A percentile compares a stretch with the other conserved stretches of the same genome.
phyloP scores from a whole-genome alignment of 768 basidiomycete genomes.

The Omphalotus guepiniiformis region DNA sequence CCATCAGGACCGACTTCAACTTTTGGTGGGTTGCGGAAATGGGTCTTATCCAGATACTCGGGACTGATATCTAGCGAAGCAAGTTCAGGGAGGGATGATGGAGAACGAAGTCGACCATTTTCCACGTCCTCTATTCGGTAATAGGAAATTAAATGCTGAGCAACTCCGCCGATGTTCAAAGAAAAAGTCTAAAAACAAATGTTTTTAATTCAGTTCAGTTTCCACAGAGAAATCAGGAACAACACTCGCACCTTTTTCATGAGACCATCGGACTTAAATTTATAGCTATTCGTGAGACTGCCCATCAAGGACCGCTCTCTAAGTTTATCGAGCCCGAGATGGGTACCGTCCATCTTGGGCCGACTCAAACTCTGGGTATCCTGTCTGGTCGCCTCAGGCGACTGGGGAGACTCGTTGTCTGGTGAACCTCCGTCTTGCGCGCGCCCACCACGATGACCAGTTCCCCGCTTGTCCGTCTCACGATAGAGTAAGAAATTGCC shows the following conservation, averaged over 20 bases:
- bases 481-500: conserved; percentile 96
- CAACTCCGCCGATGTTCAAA: conserved; percentile 74
- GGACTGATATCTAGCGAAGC: conserved; percentile 81
- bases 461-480: conserved; percentile 82
- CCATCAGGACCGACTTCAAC: conserved; percentile 86
- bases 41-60: conserved; percentile 84
- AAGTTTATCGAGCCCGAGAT: conserved; percentile 55
- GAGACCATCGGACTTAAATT: conserved; percentile 89
- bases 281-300: conserved; percentile 88
- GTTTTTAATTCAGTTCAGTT: conserved; percentile 6
- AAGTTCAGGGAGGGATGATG: conserved; percentile 85
- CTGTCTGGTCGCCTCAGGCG: too few relatives aligned
- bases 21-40: conserved; percentile 82
- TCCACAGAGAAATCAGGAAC: background rate
- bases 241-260: conserved; percentile 87
- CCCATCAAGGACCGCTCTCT: conserved; percentile 83
- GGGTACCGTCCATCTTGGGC: conserved; percentile 46
- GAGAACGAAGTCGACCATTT: conserved; percentile 80
- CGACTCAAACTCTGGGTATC: conserved; percentile 57
- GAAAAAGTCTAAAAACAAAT: conserved; percentile 73
- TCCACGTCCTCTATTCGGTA: conserved; percentile 91
- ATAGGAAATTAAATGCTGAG: conserved; percentile 93
- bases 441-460: conserved; percentile 54
- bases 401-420: conserved; percentile 16
- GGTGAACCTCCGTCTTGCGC: conserved; percentile 22